phyloP scores from a whole-genome alignment of 495 filamentous ascomycete genomes.

The Parathielavia hyrcaniae region DNA sequence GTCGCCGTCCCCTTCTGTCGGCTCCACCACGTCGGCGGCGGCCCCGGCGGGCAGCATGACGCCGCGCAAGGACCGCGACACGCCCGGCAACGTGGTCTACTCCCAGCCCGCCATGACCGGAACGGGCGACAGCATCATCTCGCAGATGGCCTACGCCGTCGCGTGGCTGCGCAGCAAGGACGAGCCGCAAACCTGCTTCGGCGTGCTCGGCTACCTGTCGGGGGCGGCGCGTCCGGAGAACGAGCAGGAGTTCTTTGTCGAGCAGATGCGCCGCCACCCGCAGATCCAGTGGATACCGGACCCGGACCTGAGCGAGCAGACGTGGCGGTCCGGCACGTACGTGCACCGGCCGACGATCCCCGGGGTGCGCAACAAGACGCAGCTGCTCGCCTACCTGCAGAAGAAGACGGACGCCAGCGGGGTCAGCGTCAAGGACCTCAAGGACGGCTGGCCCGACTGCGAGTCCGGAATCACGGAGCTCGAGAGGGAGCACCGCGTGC shows the following conservation, averaged over 20 bases:
- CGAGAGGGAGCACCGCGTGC: constrained; percentile 68
- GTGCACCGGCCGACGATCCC: constrained; percentile 69
- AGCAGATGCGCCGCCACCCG: constrained; percentile 52
- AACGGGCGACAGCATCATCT: constrained; percentile 71
- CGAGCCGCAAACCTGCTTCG: constrained; percentile 59
- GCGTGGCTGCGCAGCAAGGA: constrained; percentile 75
- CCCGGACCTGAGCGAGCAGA: constrained; percentile 48
- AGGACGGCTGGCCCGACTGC: constrained; percentile 88
- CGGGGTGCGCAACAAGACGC: constrained; percentile 65
- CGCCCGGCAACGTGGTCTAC: constrained; percentile 48
- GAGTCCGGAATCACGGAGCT: constrained; percentile 68
- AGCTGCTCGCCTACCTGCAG: constrained; percentile 74
- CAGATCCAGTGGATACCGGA: constrained; percentile 65
- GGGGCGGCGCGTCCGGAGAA: constrained; percentile 47
- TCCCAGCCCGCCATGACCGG: constrained; percentile 75
- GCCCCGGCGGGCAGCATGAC: constrained; percentile 36
- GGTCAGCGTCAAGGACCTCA: constrained; percentile 76
- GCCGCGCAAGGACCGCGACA: constrained; percentile 53
- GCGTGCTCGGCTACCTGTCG: constrained; percentile 72
- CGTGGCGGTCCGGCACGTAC: constrained; percentile 60
- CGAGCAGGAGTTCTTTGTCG: constrained; percentile 41
- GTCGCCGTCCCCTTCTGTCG: constrained; percentile 39
- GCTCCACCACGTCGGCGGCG: constrained; percentile 44
- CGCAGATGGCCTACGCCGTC: constrained; percentile 76
- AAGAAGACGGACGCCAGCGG: constrained; percentile 72